phyloP scores from a whole-genome alignment of 768 basidiomycete genomes.

The Tephrocybe sp. region DNA sequence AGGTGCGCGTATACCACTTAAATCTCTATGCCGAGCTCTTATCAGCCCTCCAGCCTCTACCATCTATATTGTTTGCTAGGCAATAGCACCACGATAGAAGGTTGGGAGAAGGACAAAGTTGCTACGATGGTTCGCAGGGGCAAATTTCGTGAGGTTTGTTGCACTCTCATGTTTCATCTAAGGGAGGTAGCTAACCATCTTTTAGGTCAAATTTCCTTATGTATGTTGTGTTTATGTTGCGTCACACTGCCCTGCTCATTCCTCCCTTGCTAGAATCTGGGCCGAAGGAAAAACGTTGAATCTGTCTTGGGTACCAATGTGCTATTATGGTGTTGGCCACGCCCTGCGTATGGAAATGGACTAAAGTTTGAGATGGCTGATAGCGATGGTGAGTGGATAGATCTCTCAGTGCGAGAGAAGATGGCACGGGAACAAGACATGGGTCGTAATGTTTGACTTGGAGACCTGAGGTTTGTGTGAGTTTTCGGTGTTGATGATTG shows the following conservation, averaged over 20 bases:
- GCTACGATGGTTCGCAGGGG: constrained; percentile 82
- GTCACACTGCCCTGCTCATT: constrained; percentile 12
- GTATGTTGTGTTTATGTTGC: constrained; percentile 39
- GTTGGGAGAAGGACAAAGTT: constrained; percentile 96
- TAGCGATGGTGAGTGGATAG: constrained; percentile 73
- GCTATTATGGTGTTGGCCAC: constrained; percentile 84
- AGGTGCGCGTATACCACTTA: constrained; percentile 46
- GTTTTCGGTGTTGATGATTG: constrained; percentile 1
- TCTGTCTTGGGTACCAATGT: constrained; percentile 76
- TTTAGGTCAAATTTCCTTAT: constrained; percentile 88
- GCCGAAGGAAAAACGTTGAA: constrained; percentile 65
- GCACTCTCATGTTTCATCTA: background rate
- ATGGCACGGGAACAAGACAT: constrained; percentile 18
- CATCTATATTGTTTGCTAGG: constrained; percentile 74
- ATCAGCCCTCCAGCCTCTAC: constrained; percentile 56
- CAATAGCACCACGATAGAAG: constrained; percentile 95
- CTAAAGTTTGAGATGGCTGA: constrained; percentile 71
- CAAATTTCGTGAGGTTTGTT: constrained; percentile 71
- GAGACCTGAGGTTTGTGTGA: constrained; percentile 13
- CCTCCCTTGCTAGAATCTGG: constrained; percentile 77
- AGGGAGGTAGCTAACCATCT: background rate
- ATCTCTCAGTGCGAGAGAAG: constrained; percentile 29
- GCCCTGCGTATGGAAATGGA: constrained; percentile 62
- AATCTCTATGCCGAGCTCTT: background rate
- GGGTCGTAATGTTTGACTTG: constrained; percentile 18